Evolutionary conservation across 2,329 filamentous ascomycete genomes (phyloP), one percentile per base, ranked within the genome.

Genomic region (Penicillium oxalicum): DNA sequence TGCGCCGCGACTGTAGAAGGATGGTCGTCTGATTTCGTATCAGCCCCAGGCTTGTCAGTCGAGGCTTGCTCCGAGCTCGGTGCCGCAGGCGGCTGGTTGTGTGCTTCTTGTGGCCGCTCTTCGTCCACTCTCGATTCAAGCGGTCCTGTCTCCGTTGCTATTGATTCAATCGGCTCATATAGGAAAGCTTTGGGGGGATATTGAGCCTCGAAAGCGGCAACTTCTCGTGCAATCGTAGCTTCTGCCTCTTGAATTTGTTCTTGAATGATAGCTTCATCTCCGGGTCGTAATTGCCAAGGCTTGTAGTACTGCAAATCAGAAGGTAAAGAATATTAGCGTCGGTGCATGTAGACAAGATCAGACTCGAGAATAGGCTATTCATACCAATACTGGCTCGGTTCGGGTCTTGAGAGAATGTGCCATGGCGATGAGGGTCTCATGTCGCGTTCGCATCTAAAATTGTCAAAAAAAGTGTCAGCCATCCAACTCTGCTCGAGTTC

Each of bases 371-470:
- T 9, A 27, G 9, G 28, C 24, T 29, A 8, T 41, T 76, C 86
- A 64, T 76, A 95, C 90, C 61, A 96, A 74, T 55, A 73, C 79
- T 2, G 91, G 91, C 59, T 84, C 76, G 35, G 83, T 73, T 57
- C 74, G 82, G 4, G 91, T 96, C 55, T 77, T 76, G 42, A 96
- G 71, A 61, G 84, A 91, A 47, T 81, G 79, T 28, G 91, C 89
- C 70, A 77, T 79, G 26, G 83, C 78, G 39, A 87, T 73, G 71
- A 90, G 73, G 61, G 87, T 88, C 44, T 77, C 72, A 68, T 96
- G 91, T 47, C 82, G 82, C 41, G 82, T 79, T 48, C 76, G 78
- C 86, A 95, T 87, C 87, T 91, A 37, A 35, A 18, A 33, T 43
- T 4, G 29, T 11, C 8, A 9, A 7, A 38, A 4, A 35, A 7